Percentiles rank a stretch among this genome's conserved stretches.
Conservation (phyloP, 2,329 filamentous ascomycete genomes). For the Diaporthe citri region DNA sequence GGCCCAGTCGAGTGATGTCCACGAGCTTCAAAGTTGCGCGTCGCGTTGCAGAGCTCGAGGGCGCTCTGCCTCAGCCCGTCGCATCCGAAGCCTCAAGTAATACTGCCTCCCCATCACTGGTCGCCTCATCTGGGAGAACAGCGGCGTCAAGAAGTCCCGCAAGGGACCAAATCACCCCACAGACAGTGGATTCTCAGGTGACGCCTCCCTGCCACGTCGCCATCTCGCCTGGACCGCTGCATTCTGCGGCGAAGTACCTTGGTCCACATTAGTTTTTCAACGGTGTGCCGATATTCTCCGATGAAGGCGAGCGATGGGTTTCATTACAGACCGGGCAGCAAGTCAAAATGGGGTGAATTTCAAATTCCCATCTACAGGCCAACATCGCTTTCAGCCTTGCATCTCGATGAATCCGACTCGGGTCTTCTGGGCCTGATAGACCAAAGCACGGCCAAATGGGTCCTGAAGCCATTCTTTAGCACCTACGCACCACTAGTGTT, state of each 20-base stretch:
- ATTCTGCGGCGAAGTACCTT: neutral
- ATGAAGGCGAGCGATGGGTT: neutral
- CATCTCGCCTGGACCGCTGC: neutral
- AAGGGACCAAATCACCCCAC: neutral
- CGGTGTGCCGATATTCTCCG: slow-evolving; percentile 9
- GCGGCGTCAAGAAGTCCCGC: neutral
- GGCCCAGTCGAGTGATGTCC: neutral
- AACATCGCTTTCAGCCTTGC: too few relatives aligned
- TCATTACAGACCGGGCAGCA: slow-evolving; percentile 14
- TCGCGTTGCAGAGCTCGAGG: slow-evolving; percentile 17
- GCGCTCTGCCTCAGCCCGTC: neutral
- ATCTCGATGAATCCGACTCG: neutral
- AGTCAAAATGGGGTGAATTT: neutral
- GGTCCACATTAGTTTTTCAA: slow-evolving; percentile 14
- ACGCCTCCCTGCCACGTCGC: neutral
- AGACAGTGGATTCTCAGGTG: neutral
- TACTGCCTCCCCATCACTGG: neutral
- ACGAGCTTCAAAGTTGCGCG: neutral
- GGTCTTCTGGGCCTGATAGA: neutral
- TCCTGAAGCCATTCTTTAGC: neutral
- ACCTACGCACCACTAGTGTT: neutral
- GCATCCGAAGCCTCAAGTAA: neutral
- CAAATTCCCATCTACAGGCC: neutral
- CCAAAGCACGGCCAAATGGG: neutral
- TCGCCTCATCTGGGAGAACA: neutral